Evolutionary conservation across 768 basidiomycete species (phyloP).

Genomic region (Podaxis pistillaris): DNA sequence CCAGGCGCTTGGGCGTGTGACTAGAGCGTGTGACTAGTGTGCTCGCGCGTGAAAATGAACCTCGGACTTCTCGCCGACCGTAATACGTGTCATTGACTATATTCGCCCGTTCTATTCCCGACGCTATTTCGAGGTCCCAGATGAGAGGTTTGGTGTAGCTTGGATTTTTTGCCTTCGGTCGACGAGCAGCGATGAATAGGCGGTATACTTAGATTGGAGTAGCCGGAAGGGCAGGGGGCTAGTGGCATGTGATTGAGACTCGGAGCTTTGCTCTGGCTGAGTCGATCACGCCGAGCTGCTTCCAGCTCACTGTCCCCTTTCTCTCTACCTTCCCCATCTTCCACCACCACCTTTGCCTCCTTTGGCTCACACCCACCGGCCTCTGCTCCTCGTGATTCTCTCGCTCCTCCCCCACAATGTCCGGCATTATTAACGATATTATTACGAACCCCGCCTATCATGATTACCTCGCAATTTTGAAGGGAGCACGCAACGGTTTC

Average conservation of each 20-base stretch:
- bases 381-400: conserved; percentile 6
- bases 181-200: not conserved
- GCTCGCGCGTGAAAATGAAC: not conserved
- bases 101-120: not conserved
- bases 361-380: conserved; percentile 5
- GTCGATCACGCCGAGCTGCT: conserved; percentile 4
- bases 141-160: not conserved
- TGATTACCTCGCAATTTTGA: conserved; percentile 89
- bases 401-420: conserved; percentile 3
- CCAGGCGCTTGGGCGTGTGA: too few relatives aligned
- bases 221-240: not conserved
- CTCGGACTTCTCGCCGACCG: not conserved
- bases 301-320: conserved; percentile 16
- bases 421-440: conserved; percentile 37
- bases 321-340: conserved; percentile 8
- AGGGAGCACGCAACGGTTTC: conserved; percentile 89
- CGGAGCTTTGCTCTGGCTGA: conserved; percentile 2
- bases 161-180: not conserved
- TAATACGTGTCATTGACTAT: not conserved
- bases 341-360: conserved; percentile 1
- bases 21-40: too few relatives aligned
- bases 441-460: conserved; percentile 76
- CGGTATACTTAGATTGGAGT: not conserved
- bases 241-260: conserved; percentile 20
- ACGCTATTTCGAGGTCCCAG: not conserved